These are phyloP conservation scores for Chalciporus pseudorubinellus DNA, from an alignment of 768 basidiomycete genomes.

Conservation along the genomic window DNA sequence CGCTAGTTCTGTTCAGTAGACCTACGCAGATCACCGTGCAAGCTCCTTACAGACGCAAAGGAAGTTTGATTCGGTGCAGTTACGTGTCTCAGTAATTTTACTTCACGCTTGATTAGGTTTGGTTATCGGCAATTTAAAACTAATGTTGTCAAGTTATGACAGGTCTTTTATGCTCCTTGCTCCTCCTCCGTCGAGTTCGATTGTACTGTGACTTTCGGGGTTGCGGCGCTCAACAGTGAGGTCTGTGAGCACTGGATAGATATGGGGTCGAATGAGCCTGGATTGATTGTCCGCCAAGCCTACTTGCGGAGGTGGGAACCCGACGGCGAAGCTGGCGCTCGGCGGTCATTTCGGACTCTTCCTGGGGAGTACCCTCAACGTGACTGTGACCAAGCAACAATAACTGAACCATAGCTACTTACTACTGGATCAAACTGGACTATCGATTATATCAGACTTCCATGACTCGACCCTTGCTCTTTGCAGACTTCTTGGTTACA, in stretches of 20 bases:
- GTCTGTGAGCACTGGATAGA: conserved; percentile 10
- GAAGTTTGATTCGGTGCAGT: conserved; percentile 13
- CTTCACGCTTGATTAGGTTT: conserved; percentile 20
- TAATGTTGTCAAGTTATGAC: conserved; percentile 8
- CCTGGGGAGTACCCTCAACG: conserved; percentile 5
- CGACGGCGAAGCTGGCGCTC: no score
- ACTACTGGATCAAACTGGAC: not conserved
- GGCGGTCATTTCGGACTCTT: conserved; percentile 13
- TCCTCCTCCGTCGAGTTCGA: conserved; percentile 1
- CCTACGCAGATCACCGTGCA: conserved; percentile 5
- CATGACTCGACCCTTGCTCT: not conserved
- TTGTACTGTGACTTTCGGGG: conserved; percentile 5
- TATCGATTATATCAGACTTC: not conserved
- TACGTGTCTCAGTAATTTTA: conserved; percentile 19
- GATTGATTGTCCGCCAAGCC: conserved; percentile 8
- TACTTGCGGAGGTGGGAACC: conserved; percentile 22
- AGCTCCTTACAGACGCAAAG: not conserved
- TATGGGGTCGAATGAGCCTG: conserved; percentile 7
- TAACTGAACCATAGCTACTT: not conserved
- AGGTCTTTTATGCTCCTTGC: conserved; percentile 3
- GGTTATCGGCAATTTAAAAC: conserved; percentile 14
- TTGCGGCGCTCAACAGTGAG: conserved; percentile 1
- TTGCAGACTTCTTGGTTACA: not conserved
- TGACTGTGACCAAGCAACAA: not conserved
- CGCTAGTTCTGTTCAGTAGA: conserved; percentile 4